Evolutionary conservation across 1,284 basidiomycete genomes (phyloP), one percentile per base, ranked within the genome.

Genomic region (Ustilago lituana): DNA sequence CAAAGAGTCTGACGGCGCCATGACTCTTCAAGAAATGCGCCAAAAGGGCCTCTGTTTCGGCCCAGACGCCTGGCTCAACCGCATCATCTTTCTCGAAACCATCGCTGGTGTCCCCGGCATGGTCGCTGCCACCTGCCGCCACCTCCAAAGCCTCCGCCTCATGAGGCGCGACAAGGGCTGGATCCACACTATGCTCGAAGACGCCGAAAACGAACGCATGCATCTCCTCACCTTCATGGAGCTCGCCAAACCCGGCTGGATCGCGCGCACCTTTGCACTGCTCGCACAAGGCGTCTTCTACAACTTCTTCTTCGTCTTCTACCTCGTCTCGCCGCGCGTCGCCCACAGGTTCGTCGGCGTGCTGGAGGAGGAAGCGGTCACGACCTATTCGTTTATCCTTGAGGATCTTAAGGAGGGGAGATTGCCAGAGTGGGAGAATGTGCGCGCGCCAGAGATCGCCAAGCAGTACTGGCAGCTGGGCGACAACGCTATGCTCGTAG

Each of bases 291-390:
- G 68, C n/a, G 60, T 78, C 22, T 76, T 77, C n/a, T 71, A 55
- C 53, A 73, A 59, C 56, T 60, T 70, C 61, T 63, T 76, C 86
- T 80, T 93, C 27, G 87, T 89, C 22, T 72, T 67, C 51, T 96
- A 95, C 82, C 82, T 94, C 53, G 71, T 94, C 44, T 90, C 91
- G 0, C 95, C 95, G 0, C 85, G 86, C 53, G 87, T 88, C 1
- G 93, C 91, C 66, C 95, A 98, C 83, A 91, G 95, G 27, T 98
- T 98, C 81, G 94, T 98, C 40, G 95, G 87, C n/a, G 85, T 92
- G 77, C 86, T 98, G 9, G 95, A 98, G 79, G 94, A 98, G 84
- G 94, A 98, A 83, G 94, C 94, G 4, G 92, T 95, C 5, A 23
- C 64, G 24, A 72, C 57, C n/a, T 64, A 74, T 82, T 91, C 93